Base-by-base conservation (phyloP, 129 eudicot species). In the Flaveria ramosissima region DNA sequence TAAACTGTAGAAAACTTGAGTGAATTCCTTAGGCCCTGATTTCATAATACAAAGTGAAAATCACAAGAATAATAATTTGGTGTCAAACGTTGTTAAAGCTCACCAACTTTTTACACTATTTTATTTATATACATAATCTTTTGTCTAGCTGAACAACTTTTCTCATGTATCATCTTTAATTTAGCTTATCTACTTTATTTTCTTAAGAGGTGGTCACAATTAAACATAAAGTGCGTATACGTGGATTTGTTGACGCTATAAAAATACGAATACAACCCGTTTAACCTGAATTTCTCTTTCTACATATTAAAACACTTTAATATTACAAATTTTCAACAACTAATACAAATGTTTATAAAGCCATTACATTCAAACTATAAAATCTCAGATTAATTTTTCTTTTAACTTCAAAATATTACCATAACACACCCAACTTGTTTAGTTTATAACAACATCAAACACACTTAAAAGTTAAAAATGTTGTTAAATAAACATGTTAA, bases 1-100 rank as follows among this genome's bases (percentile, higher is more conserved):
- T 55, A 95, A 89, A 78, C 97, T 84, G 88, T 89, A 87, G 78
- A 82, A 89, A 75, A 91, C 84, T 64, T 86, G 77, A 75, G 87
- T 86, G 84, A 91, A 95, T 70, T 95, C 97, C 82, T 85, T 91
- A 1, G 99, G 97, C 81, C 97, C 99, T 95, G 89, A 55, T 77
- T 50, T 0, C 74, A 68, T 21, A 55, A 66, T 43, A 72, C 72
- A 70, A 14, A 57, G 14, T 32, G 7, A 51, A n/a, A 42, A 68
- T 17, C 32, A 52, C 30, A 9, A 32, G 14, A 43, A 46, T 2
- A 7, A 56, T 56, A 5, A 2, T 19, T 55, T 55, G 8, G 14
- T 56, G 27, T 56, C 14, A 3, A 15, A 26, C n/a, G n/a, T n/a
- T n/a, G n/a, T n/a, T n/a, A 10, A 47, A 47, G 13, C 4, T 47